A percentile compares a stretch with the other conserved stretches of the same genome.
Conservation (phyloP, 2,329 filamentous ascomycete species). For the Cladophialophora immunda region DNA sequence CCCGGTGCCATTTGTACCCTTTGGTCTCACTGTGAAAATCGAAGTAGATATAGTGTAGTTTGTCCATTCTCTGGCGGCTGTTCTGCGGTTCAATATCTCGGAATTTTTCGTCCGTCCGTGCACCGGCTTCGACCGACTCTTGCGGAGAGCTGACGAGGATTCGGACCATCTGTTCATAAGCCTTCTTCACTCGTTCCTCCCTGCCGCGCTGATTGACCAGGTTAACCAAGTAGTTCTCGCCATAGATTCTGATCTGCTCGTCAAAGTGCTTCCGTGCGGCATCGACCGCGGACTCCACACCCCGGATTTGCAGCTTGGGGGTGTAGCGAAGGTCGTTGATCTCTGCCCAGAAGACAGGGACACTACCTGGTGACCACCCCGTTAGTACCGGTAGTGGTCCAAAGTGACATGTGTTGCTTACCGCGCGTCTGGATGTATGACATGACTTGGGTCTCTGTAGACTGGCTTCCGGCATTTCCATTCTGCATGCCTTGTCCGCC, state of each 20-base stretch:
- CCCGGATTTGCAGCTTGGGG: slow-evolving; percentile 86
- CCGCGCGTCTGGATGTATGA: slow-evolving; percentile 91
- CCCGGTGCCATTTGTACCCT: slow-evolving; percentile 90
- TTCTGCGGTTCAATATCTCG: slow-evolving; percentile 67
- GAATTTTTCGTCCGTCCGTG: slow-evolving; percentile 79
- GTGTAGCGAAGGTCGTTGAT: slow-evolving; percentile 93
- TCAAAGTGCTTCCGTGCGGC: slow-evolving; percentile 88
- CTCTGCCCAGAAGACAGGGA: slow-evolving; percentile 96
- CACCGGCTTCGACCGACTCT: slow-evolving; percentile 72
- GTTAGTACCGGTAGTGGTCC: not conserved
- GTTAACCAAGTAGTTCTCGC: slow-evolving; percentile 97
- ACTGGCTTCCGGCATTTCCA: slow-evolving; percentile 68
- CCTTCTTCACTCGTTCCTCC: slow-evolving; percentile 86
- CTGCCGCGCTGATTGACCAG: slow-evolving; percentile 95
- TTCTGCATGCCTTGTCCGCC: slow-evolving; percentile 79
- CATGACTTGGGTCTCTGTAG: slow-evolving; percentile 84
- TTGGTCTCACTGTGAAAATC: slow-evolving; percentile 99
- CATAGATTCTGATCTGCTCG: slow-evolving; percentile 92
- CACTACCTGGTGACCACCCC: slow-evolving; percentile 69
- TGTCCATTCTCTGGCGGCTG: slow-evolving; percentile 73
- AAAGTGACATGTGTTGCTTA: not conserved
- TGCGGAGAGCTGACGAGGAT: slow-evolving; percentile 74
- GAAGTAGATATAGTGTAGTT: slow-evolving; percentile 95
- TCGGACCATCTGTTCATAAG: slow-evolving; percentile 90
- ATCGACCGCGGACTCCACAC: slow-evolving; percentile 78